phyloP scores from a whole-genome alignment of 2,329 filamentous ascomycete species.

The Biscogniauxia marginata region DNA sequence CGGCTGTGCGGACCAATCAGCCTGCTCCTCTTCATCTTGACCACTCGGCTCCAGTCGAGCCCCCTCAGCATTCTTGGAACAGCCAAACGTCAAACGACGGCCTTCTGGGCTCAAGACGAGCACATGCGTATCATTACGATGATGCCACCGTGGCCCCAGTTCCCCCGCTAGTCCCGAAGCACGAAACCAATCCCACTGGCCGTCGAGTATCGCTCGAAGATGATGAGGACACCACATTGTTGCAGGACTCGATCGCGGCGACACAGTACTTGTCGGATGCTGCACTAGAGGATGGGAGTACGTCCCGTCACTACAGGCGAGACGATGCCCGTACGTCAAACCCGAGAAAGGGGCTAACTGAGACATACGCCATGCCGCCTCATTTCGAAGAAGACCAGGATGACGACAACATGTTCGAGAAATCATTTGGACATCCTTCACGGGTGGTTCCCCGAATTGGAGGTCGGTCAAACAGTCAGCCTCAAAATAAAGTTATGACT shows the following conservation, averaged over 20 bases:
- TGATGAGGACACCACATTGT: conserved; percentile 52
- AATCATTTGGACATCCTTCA: conserved; percentile 39
- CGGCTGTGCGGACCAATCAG: conserved; percentile 44
- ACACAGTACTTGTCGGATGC: conserved; percentile 43
- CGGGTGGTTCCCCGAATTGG: conserved; percentile 36
- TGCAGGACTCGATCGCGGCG: conserved; percentile 52
- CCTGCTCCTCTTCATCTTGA: conserved; percentile 50
- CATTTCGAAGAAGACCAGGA: conserved; percentile 36
- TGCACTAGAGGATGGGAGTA: conserved; percentile 17
- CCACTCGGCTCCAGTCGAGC: conserved; percentile 43
- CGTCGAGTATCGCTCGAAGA: conserved; percentile 37
- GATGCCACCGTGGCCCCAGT: conserved; percentile 34
- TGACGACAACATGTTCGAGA: conserved; percentile 58
- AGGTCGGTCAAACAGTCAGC: conserved; percentile 34
- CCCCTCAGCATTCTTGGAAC: conserved; percentile 49
- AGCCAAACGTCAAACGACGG: conserved; percentile 52
- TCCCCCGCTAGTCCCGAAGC: conserved; percentile 30
- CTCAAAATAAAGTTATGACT: conserved; percentile 81
- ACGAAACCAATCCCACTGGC: conserved; percentile 25
- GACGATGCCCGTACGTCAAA: conserved; percentile 38
- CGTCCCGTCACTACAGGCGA: conserved; percentile 36
- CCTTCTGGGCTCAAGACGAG: conserved; percentile 41
- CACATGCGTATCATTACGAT: conserved; percentile 31
- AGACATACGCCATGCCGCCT: conserved; percentile 32
- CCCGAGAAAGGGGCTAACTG: conserved; percentile 28